Evolutionary conservation across 768 basidiomycete genomes (phyloP), one percentile per base, ranked within the genome.

Genomic region (Crassisporium funariophilum): DNA sequence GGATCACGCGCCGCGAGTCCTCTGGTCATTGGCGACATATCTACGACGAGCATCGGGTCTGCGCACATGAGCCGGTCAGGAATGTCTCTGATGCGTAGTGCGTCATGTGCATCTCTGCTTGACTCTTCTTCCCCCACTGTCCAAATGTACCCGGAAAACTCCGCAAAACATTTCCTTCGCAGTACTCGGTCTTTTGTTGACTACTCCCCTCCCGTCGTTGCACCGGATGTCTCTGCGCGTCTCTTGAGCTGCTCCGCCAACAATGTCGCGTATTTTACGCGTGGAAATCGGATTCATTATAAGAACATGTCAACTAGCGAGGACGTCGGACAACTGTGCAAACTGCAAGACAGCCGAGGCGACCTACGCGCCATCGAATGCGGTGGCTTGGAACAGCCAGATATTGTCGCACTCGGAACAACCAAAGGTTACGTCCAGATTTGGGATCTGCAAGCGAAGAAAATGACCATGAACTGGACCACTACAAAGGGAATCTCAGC

Each of bases 381-480:
- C 47, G 74, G 60, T 24, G 61, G 69, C 39, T 44, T 31, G 13
- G 62, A 65, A 13, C 59, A 64, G 24, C 60, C 63, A 19, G 68
- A 75, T 27, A 48, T 77, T 36, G 69, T 91, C 23, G 85, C 86
- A 1, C 62, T 88, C 13, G 82, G 79, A 1, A 82, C 83, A 7
- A 75, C 75, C 46, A 75, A 72, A 17, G 88, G 88, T 2, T 65
- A 75, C 10, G 72, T 91, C 12, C 86, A 88, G 64, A 69, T 91
- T 9, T 91, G 86, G 83, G 88, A 92, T 54, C 68, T 83, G 24
- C 72, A 74, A 38, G 61, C 79, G 7, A 77, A 79, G 52, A 80
- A 79, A 59, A 70, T 75, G 57, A 73, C 79, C 7, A 59, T 75
- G 16, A 76, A 66, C 24, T 82, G 77, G 75, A 20, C 35, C 11